A percentile compares a stretch with the other conserved stretches of the same genome.
Conservation (phyloP, 495 filamentous ascomycete species). For the Penicillium pulvis region DNA sequence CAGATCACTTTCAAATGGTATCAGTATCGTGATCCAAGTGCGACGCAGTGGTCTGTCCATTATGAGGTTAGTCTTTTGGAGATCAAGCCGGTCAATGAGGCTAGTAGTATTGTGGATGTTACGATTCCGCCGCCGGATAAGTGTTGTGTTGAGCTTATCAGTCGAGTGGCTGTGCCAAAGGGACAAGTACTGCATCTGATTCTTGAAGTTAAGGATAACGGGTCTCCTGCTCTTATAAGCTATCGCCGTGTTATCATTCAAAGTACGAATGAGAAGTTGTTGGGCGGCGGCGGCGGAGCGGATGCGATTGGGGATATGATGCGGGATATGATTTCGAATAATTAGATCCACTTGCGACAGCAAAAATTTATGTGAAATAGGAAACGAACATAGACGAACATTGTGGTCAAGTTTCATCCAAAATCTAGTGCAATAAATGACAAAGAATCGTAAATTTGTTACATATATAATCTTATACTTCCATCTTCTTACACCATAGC, state of each 20-base stretch:
- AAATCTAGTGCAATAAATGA: background rate
- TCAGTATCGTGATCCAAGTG: slow-evolving; percentile 47
- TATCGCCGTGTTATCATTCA: slow-evolving; percentile 47
- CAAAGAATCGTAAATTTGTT: background rate
- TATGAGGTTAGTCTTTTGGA: slow-evolving; percentile 38
- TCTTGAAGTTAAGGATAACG: slow-evolving; percentile 43
- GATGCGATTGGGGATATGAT: slow-evolving; percentile 16
- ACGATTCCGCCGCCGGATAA: slow-evolving; percentile 36
- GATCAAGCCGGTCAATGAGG: slow-evolving; percentile 28
- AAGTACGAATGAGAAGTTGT: slow-evolving; percentile 26
- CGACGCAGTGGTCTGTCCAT: slow-evolving; percentile 42
- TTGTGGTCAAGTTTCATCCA: background rate
- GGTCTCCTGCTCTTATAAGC: slow-evolving; percentile 36
- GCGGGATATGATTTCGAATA: slow-evolving; percentile 8
- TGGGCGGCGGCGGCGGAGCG: slow-evolving; percentile 14
- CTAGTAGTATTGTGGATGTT: slow-evolving; percentile 31
- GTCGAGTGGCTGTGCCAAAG: slow-evolving; percentile 29
- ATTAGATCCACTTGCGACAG: background rate
- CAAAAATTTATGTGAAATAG: no score
- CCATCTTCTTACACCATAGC: slow-evolving; percentile 16
- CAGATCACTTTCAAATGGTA: slow-evolving; percentile 49
- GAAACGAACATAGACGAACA: background rate
- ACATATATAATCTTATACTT: slow-evolving; percentile 11
- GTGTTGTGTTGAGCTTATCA: slow-evolving; percentile 34
- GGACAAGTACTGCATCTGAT: slow-evolving; percentile 39